A percentile compares a stretch with the other conserved stretches of the same genome.
phyloP scores from a whole-genome alignment of 352 stramenopile genomes.

The Globisporangium spinosum region DNA sequence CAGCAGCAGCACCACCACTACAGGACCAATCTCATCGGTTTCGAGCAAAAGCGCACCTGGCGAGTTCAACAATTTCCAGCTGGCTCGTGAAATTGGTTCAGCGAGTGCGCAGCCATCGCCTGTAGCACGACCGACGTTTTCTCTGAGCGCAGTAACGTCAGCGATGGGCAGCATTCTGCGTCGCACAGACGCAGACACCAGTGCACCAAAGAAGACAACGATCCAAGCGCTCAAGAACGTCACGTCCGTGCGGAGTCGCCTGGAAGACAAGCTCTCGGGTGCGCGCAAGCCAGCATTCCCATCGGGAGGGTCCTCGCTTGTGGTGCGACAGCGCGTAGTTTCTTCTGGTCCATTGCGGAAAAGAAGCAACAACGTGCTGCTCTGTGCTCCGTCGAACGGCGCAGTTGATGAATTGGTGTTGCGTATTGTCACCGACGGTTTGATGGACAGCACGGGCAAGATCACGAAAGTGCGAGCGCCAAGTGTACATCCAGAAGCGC shows the following conservation, averaged over 20 bases:
- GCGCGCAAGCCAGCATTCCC: slow-evolving; percentile 17
- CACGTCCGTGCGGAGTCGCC: slow-evolving; percentile 45
- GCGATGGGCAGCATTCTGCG: slow-evolving; percentile 60
- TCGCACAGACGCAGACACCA: slow-evolving; percentile 26
- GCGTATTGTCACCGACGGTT: slow-evolving; percentile 78
- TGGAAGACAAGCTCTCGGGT: slow-evolving; percentile 61
- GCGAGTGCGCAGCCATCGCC: background rate
- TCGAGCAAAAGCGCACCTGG: background rate
- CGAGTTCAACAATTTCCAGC: slow-evolving; percentile 55
- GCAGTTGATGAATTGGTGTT: slow-evolving; percentile 89
- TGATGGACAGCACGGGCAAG: slow-evolving; percentile 58
- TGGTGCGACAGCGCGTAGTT: slow-evolving; percentile 44
- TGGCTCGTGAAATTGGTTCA: slow-evolving; percentile 28
- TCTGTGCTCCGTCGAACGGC: slow-evolving; percentile 89
- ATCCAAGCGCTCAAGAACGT: slow-evolving; percentile 67
- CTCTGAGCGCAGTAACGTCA: slow-evolving; percentile 43
- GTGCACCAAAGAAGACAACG: slow-evolving; percentile 34
- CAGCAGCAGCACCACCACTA: background rate
- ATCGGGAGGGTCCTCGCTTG: slow-evolving; percentile 26
- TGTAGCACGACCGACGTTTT: slow-evolving; percentile 35
- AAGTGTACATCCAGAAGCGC: slow-evolving; percentile 56
- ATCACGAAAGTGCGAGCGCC: slow-evolving; percentile 57
- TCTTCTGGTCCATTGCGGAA: slow-evolving; percentile 23
- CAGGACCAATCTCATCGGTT: background rate
- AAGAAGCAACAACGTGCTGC: slow-evolving; percentile 64